phyloP scores from a whole-genome alignment of 2,329 filamentous ascomycete genomes.

The Penicillium sp. region DNA sequence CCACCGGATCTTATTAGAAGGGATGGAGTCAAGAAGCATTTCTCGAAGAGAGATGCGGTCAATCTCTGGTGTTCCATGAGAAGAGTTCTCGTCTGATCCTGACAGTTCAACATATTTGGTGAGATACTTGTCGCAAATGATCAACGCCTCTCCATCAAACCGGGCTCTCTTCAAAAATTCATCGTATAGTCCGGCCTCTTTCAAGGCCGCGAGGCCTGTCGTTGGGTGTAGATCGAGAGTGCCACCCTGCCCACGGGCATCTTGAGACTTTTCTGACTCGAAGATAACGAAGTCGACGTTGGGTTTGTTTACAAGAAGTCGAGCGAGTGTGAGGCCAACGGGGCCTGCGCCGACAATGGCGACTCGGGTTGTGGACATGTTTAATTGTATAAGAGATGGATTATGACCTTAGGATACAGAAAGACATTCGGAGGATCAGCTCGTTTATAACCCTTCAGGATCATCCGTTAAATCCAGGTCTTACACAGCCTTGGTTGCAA shows the following conservation, averaged over 20 bases:
- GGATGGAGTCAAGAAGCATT: conserved; percentile 35
- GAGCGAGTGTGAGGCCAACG: conserved; percentile 18
- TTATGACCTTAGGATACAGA: background rate
- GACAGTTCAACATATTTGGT: conserved; percentile 21
- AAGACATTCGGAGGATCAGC: background rate
- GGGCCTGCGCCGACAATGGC: conserved; percentile 34
- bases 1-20: conserved; percentile 33
- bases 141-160: conserved; percentile 27
- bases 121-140: conserved; percentile 29
- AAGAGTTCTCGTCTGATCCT: conserved; percentile 22
- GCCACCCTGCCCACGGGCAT: conserved; percentile 34
- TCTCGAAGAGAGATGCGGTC: conserved; percentile 32
- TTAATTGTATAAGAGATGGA: background rate
- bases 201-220: conserved; percentile 34
- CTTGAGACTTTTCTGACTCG: conserved; percentile 39
- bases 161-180: conserved; percentile 35
- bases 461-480: background rate
- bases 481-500: background rate
- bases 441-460: background rate
- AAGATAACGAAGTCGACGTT: conserved; percentile 30
- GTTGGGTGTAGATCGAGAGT: conserved; percentile 37
- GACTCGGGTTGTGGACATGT: conserved; percentile 17
- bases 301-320: conserved; percentile 15
- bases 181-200: conserved; percentile 32
- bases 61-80: conserved; percentile 35